These are phyloP conservation scores for Colletotrichum lini DNA, from an alignment of 2,329 filamentous ascomycete species.

Conservation along the genomic window DNA sequence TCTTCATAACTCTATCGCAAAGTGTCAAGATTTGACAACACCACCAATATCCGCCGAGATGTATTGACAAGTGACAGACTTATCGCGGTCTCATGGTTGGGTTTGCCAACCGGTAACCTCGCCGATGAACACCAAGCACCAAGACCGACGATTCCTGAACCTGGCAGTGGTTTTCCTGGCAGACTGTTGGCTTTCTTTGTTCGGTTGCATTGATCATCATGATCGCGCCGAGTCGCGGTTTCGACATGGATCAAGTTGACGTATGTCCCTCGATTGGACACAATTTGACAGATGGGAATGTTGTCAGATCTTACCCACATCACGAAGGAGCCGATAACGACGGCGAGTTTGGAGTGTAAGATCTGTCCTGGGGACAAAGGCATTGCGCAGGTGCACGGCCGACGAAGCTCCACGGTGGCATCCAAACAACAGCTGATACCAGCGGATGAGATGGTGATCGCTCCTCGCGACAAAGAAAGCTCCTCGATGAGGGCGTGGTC, in stretches of 20 bases:
- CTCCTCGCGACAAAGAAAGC: conserved; percentile 27
- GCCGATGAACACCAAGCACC: not conserved
- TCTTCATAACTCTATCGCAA: not conserved
- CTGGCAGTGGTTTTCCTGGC: not conserved
- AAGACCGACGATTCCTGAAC: not conserved
- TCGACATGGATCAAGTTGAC: not conserved
- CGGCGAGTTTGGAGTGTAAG: not conserved
- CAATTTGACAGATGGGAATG: not conserved
- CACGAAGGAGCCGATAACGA: conserved; percentile 2
- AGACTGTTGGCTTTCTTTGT: not conserved
- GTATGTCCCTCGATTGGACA: not conserved
- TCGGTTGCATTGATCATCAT: not conserved
- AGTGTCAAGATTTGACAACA: not conserved
- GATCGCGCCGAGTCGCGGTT: not conserved
- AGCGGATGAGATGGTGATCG: conserved; percentile 10
- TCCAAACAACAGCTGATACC: not conserved
- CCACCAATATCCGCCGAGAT: not conserved
- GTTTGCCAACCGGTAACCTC: not conserved
- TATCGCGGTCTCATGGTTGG: not conserved
- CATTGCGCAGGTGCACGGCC: not conserved
- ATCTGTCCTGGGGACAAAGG: conserved; percentile 18
- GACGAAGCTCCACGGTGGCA: conserved; percentile 4
- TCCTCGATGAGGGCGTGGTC: not conserved
- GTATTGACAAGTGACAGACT: not conserved
- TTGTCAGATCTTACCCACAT: conserved; percentile 11